phyloP scores from a whole-genome alignment of 768 basidiomycete genomes.

The Auriscalpium orientale region DNA sequence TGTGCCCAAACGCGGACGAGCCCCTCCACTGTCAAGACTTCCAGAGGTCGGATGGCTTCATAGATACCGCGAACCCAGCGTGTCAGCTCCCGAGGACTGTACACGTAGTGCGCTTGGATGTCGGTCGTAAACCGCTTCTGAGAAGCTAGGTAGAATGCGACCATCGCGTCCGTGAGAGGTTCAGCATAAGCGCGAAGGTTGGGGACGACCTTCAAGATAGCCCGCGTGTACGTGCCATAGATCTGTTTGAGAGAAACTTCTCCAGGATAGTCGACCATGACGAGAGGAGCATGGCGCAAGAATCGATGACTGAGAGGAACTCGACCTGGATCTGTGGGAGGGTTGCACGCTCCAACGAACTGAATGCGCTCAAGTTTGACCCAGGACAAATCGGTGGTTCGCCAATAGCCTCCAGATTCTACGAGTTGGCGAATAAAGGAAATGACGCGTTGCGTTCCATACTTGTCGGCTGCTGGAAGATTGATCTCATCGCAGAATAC shows the following conservation, averaged over 20 bases:
- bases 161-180: constrained; percentile 96
- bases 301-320: constrained; percentile 98
- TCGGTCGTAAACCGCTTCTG: constrained; percentile 94
- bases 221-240: constrained; percentile 96
- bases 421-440: constrained; percentile 97
- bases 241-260: constrained; percentile 96
- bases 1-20: constrained; percentile 97
- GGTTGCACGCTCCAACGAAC: constrained; percentile 98
- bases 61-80: constrained; percentile 97
- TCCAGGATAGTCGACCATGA: constrained; percentile 99
- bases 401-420: constrained; percentile 92
- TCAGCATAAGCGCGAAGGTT: constrained; percentile 89
- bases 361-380: constrained; percentile 98
- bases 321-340: constrained; percentile 97
- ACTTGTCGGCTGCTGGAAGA: constrained; percentile 92
- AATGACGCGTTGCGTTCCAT: constrained; percentile 97
- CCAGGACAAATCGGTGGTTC: constrained; percentile 92
- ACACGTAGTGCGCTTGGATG: constrained; percentile 97
- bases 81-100: constrained; percentile 97
- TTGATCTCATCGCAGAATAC: constrained; percentile 99
- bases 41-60: constrained; percentile 91
- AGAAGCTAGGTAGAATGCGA: constrained; percentile 88
- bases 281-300: constrained; percentile 91
- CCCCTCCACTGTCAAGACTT: constrained; percentile 89
- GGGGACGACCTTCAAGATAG: constrained; percentile 90